Base-by-base conservation (phyloP, 140 eudicot species). In the Oenanthe javanica region DNA sequence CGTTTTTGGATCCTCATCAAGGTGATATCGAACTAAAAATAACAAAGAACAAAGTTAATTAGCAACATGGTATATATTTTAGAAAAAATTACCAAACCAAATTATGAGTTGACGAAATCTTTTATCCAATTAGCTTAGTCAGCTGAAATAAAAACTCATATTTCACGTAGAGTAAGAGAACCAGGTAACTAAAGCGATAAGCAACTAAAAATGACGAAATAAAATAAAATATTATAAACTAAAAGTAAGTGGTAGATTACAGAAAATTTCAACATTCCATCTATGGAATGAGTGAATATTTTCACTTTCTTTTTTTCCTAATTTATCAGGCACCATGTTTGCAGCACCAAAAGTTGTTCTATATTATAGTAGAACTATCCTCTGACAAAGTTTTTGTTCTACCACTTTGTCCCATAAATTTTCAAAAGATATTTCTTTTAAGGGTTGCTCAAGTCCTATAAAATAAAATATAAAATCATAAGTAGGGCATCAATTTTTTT, bases 1-100 rank as follows among this genome's bases (percentile, higher is more conserved):
- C 61, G 96, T 91, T 87, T 95, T 95, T 11, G 99, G 97, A 83
- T 95, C 99, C 87, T 95, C 99, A 66, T 92, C 97, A 54, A 90
- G 89, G 84, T 91, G 97, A 87, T 95, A 95, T 21, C 99, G 96
- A 79, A 95, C 99, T 95, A 90, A 82, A 78, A 63, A 45, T 66
- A 85, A 48, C 75, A 77, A 42, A 31, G 36, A 31, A 31, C 49
- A 23, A 81, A 47, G 78, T 86, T 78, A 75, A 23, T 72, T 8
- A 40, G 46, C 66, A 78, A 48, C 27, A 72, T 25, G 57, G 19
- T 47, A 5, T n/a, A 4, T 4, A 9, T 23, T 9, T 5, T 19
- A 2, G 2, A 45, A 72, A 59, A 51, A 63, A 9, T 63, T 9
- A 9, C 9, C 16, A 23, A 63, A 8, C 14, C 40, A 63, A 63